phyloP scores from a whole-genome alignment of 2,329 filamentous ascomycete genomes.

The Sporothrix humicola region DNA sequence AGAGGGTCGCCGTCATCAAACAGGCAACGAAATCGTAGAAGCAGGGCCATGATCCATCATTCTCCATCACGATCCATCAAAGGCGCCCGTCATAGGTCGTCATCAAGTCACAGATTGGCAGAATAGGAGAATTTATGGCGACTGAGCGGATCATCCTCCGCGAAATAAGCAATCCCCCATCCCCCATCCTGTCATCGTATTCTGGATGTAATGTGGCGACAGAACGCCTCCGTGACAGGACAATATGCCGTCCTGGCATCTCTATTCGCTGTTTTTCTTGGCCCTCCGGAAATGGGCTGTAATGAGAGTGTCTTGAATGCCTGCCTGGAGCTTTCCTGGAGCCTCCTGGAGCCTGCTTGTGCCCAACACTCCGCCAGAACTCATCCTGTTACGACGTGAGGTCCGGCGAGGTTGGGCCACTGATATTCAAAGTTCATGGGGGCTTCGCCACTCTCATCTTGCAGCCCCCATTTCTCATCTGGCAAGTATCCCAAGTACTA shows the following conservation, averaged over 20 bases:
- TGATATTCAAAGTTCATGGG: background rate
- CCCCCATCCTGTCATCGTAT: too few relatives aligned
- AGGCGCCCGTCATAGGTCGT: conserved; percentile 1
- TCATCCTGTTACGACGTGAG: background rate
- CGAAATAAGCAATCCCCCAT: background rate
- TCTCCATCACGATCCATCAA: background rate
- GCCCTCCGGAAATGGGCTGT: background rate
- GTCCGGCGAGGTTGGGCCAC: background rate
- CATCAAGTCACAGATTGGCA: background rate
- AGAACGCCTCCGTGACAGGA: background rate
- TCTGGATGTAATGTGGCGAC: background rate
- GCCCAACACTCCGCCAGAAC: background rate
- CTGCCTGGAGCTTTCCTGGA: too few relatives aligned
- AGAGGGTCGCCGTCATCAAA: background rate
- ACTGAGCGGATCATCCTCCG: background rate
- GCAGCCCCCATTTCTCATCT: background rate
- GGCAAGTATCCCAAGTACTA: background rate
- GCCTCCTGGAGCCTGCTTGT: background rate
- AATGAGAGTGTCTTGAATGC: background rate
- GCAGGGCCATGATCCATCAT: background rate
- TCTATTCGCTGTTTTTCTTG: background rate
- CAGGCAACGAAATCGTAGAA: background rate
- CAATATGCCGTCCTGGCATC: background rate
- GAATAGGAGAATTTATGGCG: background rate
- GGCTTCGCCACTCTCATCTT: conserved; percentile 16